A percentile compares a stretch with the other conserved stretches of the same genome.
Evolutionary conservation across 1,139 yeast genomes (phyloP).

Genomic region (Zygosaccharomyces sapae): DNA sequence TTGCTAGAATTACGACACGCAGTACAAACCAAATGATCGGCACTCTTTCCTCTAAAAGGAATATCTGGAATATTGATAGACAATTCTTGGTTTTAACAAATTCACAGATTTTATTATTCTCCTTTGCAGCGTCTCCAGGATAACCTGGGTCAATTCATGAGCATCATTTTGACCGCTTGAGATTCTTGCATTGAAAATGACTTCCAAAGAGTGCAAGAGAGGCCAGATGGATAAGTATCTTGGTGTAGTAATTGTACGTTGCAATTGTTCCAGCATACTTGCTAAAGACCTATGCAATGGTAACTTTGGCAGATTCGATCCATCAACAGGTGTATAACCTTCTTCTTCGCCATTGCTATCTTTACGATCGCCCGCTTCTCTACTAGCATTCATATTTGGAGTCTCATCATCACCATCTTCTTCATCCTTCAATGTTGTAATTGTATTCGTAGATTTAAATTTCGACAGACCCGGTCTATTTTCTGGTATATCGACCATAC

Average conservation of each 20-base stretch:
- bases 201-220: constrained; percentile 65
- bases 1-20: constrained; percentile 62
- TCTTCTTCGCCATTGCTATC: constrained; percentile 8
- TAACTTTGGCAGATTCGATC: constrained; percentile 33
- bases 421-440: constrained; percentile 13
- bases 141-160: constrained; percentile 78
- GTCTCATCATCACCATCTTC: constrained; percentile 10
- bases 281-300: constrained; percentile 58
- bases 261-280: constrained; percentile 52
- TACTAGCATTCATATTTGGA: constrained; percentile 11
- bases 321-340: constrained; percentile 8
- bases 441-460: constrained; percentile 10
- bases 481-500: constrained; percentile 8
- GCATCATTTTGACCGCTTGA: constrained; percentile 90
- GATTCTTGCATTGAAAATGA: constrained; percentile 70
- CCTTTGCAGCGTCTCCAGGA: constrained; percentile 75
- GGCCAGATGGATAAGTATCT: constrained; percentile 74
- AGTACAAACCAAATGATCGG: constrained; percentile 66
- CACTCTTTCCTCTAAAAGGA: constrained; percentile 68
- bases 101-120: constrained; percentile 46
- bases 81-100: constrained; percentile 32
- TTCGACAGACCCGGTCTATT: constrained; percentile 9
- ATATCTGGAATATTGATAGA: constrained; percentile 47
- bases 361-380: too few relatives aligned
- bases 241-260: constrained; percentile 53